A percentile compares a stretch with the other conserved stretches of the same genome.
Evolutionary conservation across 495 filamentous ascomycete genomes (phyloP).

Genomic region (Podospora comata): DNA sequence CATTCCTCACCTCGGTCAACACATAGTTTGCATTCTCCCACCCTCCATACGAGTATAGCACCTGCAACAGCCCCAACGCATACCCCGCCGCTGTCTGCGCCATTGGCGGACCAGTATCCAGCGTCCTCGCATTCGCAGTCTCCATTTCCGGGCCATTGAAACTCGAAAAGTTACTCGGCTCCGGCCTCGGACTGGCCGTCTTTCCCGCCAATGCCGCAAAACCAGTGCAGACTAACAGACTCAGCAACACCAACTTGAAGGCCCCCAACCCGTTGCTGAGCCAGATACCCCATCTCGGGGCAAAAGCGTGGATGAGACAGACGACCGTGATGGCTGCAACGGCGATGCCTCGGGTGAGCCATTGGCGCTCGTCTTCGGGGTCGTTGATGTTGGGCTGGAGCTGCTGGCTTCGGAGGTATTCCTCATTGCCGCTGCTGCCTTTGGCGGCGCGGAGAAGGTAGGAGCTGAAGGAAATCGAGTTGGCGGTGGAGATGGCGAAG

Average conservation of each 20-base stretch:
- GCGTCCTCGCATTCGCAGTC: conserved; percentile 3
- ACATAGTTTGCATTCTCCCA: conserved; percentile 59
- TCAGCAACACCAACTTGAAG: conserved; percentile 60
- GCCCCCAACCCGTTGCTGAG: conserved; percentile 59
- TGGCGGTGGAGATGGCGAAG: conserved; percentile 38
- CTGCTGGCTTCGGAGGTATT: neutral
- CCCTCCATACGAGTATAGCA: conserved; percentile 60
- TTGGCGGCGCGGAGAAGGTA: conserved; percentile 33
- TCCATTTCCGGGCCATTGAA: conserved; percentile 40
- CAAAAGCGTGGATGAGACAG: conserved; percentile 55
- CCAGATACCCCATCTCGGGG: conserved; percentile 61
- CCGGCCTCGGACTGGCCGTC: conserved; percentile 17
- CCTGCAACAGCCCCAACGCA: conserved; percentile 56
- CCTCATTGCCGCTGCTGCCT: neutral
- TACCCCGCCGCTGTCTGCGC: conserved; percentile 40
- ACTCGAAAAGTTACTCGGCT: conserved; percentile 43
- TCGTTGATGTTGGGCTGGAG: neutral
- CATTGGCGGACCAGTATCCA: neutral
- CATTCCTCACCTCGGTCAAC: conserved; percentile 56
- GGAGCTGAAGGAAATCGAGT: conserved; percentile 32
- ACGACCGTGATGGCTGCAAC: conserved; percentile 50
- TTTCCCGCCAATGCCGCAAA: conserved; percentile 42
- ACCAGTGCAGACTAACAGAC: conserved; percentile 59
- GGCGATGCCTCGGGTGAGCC: conserved; percentile 35
- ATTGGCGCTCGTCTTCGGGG: conserved; percentile 21